Conservation (phyloP, 129 eudicot genomes). For the Pseudognaphalium luteoalbum region DNA sequence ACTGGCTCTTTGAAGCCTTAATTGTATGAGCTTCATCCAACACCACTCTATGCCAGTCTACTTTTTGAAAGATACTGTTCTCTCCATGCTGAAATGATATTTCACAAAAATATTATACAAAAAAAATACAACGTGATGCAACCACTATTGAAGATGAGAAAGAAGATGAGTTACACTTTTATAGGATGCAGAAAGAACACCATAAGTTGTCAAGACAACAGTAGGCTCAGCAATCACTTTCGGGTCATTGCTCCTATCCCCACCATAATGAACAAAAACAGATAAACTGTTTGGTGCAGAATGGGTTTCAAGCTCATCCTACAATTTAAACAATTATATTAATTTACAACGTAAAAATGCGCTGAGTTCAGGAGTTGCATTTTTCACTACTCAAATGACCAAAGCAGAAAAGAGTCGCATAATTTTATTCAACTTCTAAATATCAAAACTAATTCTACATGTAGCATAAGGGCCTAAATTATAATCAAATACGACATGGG, state of each 20-base stretch:
- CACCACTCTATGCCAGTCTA: slow-evolving; percentile 78
- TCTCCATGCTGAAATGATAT: slow-evolving; percentile 38
- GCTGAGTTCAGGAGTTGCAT: background rate
- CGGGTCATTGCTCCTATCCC: slow-evolving; percentile 61
- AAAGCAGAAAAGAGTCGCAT: background rate
- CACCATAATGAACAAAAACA: slow-evolving; percentile 49
- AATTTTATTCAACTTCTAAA: background rate
- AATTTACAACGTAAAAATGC: background rate
- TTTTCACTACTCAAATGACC: background rate
- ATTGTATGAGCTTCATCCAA: slow-evolving; percentile 90
- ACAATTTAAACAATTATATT: background rate
- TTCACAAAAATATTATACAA: background rate
- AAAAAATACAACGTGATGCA: background rate
- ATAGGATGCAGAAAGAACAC: slow-evolving; percentile 61
- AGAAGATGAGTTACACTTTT: slow-evolving; percentile 46
- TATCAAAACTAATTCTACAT: no score
- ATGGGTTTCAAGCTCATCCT: slow-evolving; percentile 22
- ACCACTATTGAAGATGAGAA: background rate
- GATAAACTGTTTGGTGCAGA: background rate
- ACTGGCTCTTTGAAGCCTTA: slow-evolving; percentile 62
- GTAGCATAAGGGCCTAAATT: background rate
- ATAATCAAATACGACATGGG: background rate
- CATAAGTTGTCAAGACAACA: slow-evolving; percentile 82
- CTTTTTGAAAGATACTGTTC: slow-evolving; percentile 63
- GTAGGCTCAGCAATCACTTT: slow-evolving; percentile 70